A percentile compares a stretch with the other conserved stretches of the same genome.
phyloP scores from a whole-genome alignment of 768 basidiomycete species.

The Daedaleopsis nitida region DNA sequence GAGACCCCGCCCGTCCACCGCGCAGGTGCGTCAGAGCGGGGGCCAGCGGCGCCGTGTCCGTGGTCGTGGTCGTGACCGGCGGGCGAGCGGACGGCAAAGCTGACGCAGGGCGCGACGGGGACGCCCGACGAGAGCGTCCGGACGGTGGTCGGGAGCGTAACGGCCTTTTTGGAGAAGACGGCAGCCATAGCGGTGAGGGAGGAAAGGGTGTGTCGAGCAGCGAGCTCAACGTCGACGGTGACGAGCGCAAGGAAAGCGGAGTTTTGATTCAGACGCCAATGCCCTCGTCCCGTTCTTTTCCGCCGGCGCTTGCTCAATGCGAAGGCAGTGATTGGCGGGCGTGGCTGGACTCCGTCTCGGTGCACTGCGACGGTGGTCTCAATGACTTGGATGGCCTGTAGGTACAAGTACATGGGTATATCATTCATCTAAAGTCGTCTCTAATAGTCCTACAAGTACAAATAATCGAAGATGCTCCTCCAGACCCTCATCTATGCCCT shows the following conservation, averaged over 20 bases:
- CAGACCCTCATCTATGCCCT: too few species aligned
- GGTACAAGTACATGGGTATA: background rate
- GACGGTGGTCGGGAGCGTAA: slow-evolving; percentile 81
- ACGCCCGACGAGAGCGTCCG: slow-evolving; percentile 79
- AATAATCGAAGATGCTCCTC: background rate
- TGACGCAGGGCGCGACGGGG: slow-evolving; percentile 74
- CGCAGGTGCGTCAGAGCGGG: slow-evolving; percentile 65
- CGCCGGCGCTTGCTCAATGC: slow-evolving; percentile 8
- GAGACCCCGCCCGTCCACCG: slow-evolving; percentile 63
- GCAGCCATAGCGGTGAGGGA: slow-evolving; percentile 55
- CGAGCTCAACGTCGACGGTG: slow-evolving; percentile 23
- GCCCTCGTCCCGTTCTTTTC: slow-evolving; percentile 22
- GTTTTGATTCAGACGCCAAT: slow-evolving; percentile 23
- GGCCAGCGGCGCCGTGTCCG: slow-evolving; percentile 52
- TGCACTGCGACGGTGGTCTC: background rate
- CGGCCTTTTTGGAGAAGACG: slow-evolving; percentile 77
- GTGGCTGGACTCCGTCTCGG: background rate
- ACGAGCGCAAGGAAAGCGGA: slow-evolving; percentile 25
- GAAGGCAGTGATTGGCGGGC: background rate
- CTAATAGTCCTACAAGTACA: background rate
- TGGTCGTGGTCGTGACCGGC: slow-evolving; percentile 55
- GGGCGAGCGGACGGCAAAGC: slow-evolving; percentile 65
- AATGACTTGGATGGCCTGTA: background rate
- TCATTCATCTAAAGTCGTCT: background rate
- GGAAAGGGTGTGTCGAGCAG: slow-evolving; percentile 12